Evolutionary conservation across 805 yeast genomes (phyloP), one percentile per base, ranked within the genome.

Genomic region (Barnettozyma salicaria): DNA sequence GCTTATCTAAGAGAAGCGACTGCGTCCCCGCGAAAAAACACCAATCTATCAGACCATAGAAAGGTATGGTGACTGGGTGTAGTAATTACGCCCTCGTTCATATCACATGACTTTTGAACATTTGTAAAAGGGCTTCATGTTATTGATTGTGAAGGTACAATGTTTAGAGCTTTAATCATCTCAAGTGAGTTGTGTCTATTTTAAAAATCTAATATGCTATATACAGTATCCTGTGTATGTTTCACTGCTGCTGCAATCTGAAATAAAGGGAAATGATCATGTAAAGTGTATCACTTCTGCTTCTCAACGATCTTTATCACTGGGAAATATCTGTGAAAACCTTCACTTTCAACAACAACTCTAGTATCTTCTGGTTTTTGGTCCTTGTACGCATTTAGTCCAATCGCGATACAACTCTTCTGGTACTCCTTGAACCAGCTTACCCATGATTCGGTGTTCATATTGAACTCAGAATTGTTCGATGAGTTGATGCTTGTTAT

Each of bases 281-380:
- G 36, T 34, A 33, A 9, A 10, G 24, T 5, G 4, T 14, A 18
- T 29, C 31, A 27, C 30, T 19, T 24, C 21, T 27, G 37, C 39
- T 41, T 43, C 30, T 35, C 27, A 5, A 35, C 47, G 21, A 55
- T 21, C 27, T 56, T 55, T 16, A 64, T 35, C 19, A 61, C 47
- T 1, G 79, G 78, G 59, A 72, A 74, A 48, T 64, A 72, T 37
- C 63, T 55, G 49, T 72, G 77, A 47, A 59, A 65, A 7, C 60
- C 59, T 10, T 59, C 53, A 10, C 53, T 55, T 29, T 55, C 55
- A 19, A 65, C 43, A 6, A 36, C 43, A 6, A 64, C 48, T 14
- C 33, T 41, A 7, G 54, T 39, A 6, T 36, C 34, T 16, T 32
- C 27, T 4, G 35, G 1, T 1, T 24, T 27, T n/a, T 39, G 18